Base-by-base conservation (phyloP, 805 yeast genomes). In the Cyberlindnera lachancei region DNA sequence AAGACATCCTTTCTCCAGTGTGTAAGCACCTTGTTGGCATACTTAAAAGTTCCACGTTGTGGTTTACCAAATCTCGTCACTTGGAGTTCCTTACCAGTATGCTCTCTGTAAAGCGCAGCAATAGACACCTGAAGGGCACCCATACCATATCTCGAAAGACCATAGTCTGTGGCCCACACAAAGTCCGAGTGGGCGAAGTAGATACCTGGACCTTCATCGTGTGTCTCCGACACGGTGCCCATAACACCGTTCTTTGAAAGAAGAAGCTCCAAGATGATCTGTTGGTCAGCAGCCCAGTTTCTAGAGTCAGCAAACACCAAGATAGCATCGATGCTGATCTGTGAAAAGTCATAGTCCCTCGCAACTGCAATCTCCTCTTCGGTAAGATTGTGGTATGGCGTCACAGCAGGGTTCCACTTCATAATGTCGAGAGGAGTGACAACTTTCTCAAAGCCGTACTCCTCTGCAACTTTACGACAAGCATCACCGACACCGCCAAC, bases 241-340 rank as follows among this genome's bases (percentile, higher is more conserved):
- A 86, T 80, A 25, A 70, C 74, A 49, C 96, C 96, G 37, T 71
- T 62, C 46, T 81, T 71, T 35, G 87, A 76, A 56, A 85, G 64
- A 33, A 86, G 66, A 48, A 86, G 64, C 52, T 86, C 96, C 52
- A 84, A 64, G 40, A 85, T 83, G 52, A 86, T 83, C 58, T 86
- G 96, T 57, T 84, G 87, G 58, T 86, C 95, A 18, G 85, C 86
- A 26, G 94, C 94, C 94, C 94, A 84, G 53, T 84, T 86, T 59
- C 94, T 71, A 7, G 92, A 78, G 61, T 86, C 96, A 9, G 95
- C 95, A 64, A 86, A 86, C 27, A 85, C 94, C 53, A 86, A 62
- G 36, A 86, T 80, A 11, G 90, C 94, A 41, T 86, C 88, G 41
- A 86, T 81, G 15, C 67, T 57, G 23, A 71, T 64, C 52, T 78